Percentiles rank a stretch among this genome's conserved stretches.
Conservation (phyloP, 2,329 filamentous ascomycete genomes). For the Hyphodiscus sp. region DNA sequence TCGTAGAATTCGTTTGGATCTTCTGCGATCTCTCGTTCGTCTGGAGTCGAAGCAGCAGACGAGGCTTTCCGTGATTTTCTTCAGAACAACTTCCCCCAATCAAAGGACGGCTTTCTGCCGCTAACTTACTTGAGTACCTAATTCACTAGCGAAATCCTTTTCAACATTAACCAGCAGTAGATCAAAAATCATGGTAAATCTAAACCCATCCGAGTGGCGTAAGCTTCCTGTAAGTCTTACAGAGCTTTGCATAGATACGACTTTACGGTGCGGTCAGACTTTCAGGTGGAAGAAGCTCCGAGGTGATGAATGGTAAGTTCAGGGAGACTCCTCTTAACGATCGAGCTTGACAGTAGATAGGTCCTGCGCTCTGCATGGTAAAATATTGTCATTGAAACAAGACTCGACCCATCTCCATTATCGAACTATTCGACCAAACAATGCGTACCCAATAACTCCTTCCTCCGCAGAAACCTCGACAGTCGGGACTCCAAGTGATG, state of each 20-base stretch:
- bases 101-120: neutral
- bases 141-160: neutral
- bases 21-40: too few relatives aligned
- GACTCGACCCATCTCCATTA: constrained; percentile 76
- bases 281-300: constrained; percentile 88
- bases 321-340: constrained; percentile 1
- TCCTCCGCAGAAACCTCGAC: constrained; percentile 32
- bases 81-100: neutral
- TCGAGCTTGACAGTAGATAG: constrained; percentile 34
- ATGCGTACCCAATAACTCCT: constrained; percentile 32
- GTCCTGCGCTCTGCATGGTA: constrained; percentile 79
- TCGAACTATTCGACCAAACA: constrained; percentile 55
- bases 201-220: constrained; percentile 68
- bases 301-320: constrained; percentile 70
- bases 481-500: constrained; percentile 30
- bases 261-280: constrained; percentile 88
- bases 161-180: neutral
- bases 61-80: too few relatives aligned
- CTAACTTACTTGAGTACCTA: neutral
- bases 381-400: constrained; percentile 79
- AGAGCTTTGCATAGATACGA: constrained; percentile 92
- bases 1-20: neutral
- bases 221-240: constrained; percentile 76
- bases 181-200: constrained; percentile 19
- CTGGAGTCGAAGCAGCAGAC: too few relatives aligned